Percentiles rank a stretch among this genome's conserved stretches.
Evolutionary conservation across 2,329 filamentous ascomycete genomes (phyloP).

Genomic region (Pseudogymnoascus pannorum): DNA sequence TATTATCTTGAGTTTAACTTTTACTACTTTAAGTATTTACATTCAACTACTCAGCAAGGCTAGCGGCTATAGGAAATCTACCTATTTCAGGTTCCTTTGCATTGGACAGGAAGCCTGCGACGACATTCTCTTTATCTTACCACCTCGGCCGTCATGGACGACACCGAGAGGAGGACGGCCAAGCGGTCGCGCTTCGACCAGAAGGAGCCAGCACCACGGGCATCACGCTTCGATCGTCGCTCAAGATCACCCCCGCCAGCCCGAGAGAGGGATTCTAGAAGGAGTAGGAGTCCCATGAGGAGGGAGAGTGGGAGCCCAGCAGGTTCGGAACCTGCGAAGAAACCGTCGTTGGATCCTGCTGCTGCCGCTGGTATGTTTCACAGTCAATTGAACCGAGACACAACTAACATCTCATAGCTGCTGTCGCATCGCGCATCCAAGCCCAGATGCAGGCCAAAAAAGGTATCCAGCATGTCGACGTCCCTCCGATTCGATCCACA

Average conservation of each 20-base stretch:
- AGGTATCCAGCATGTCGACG: slow-evolving; percentile 83
- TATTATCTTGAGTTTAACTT: background rate
- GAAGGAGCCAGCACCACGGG: slow-evolving; percentile 69
- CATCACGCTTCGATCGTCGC: slow-evolving; percentile 83
- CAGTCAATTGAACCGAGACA: slow-evolving; percentile 7
- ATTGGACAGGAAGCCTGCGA: background rate
- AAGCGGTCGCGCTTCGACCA: slow-evolving; percentile 95
- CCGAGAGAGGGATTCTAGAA: slow-evolving; percentile 59
- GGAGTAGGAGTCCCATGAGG: slow-evolving; percentile 66
- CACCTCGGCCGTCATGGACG: slow-evolving; percentile 52
- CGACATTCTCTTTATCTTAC: background rate
- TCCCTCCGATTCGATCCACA: slow-evolving; percentile 67
- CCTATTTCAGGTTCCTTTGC: background rate
- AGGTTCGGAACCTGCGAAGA: slow-evolving; percentile 31
- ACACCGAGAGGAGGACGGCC: slow-evolving; percentile 61
- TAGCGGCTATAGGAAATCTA: background rate
- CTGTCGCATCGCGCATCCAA: slow-evolving; percentile 82
- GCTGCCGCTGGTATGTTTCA: slow-evolving; percentile 63
- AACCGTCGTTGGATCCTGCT: slow-evolving; percentile 56
- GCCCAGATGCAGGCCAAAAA: slow-evolving; percentile 79
- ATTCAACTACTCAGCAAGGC: background rate
- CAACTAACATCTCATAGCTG: slow-evolving; percentile 45
- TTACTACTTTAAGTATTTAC: background rate
- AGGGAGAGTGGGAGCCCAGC: slow-evolving; percentile 23
- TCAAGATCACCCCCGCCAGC: slow-evolving; percentile 70